Evolutionary conservation across 306 rosid species (phyloP).

Genomic region (Abrus pulchellus): DNA sequence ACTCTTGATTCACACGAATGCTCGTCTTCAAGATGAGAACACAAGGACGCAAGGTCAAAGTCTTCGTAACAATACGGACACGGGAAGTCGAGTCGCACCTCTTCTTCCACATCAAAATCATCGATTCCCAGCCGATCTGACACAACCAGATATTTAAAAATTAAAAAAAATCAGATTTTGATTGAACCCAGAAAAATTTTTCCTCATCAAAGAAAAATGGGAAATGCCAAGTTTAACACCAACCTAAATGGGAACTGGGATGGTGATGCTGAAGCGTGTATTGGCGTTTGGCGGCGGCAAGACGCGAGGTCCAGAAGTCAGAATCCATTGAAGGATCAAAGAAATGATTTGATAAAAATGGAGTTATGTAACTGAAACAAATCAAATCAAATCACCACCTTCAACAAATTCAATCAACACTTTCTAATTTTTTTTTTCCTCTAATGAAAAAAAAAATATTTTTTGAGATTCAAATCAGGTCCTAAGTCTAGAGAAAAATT

Average conservation of each 20-base stretch:
- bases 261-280: constrained; percentile 75
- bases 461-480: constrained; percentile 40
- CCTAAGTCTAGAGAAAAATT: constrained; percentile 18
- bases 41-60: constrained; percentile 85
- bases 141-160: not conserved
- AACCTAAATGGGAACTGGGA: constrained; percentile 81
- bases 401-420: constrained; percentile 19
- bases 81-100: constrained; percentile 86
- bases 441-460: constrained; percentile 12
- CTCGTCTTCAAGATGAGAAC: constrained; percentile 94
- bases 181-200: constrained; percentile 7
- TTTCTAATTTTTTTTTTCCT: not conserved
- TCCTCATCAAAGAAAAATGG: not conserved
- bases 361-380: not conserved
- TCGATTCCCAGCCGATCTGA: constrained; percentile 91
- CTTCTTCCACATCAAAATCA: constrained; percentile 89
- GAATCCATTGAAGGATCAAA: constrained; percentile 81
- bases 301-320: constrained; percentile 95
- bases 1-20: constrained; percentile 88
- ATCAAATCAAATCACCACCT: constrained; percentile 36
- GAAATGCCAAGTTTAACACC: constrained; percentile 12
- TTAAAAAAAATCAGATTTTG: constrained; percentile 39
- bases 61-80: constrained; percentile 95
- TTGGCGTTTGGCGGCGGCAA: constrained; percentile 96
- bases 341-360: not conserved